Evolutionary conservation across 2,329 filamentous ascomycete species (phyloP), one percentile per base, ranked within the genome.

Genomic region (Bipolaris cookei): DNA sequence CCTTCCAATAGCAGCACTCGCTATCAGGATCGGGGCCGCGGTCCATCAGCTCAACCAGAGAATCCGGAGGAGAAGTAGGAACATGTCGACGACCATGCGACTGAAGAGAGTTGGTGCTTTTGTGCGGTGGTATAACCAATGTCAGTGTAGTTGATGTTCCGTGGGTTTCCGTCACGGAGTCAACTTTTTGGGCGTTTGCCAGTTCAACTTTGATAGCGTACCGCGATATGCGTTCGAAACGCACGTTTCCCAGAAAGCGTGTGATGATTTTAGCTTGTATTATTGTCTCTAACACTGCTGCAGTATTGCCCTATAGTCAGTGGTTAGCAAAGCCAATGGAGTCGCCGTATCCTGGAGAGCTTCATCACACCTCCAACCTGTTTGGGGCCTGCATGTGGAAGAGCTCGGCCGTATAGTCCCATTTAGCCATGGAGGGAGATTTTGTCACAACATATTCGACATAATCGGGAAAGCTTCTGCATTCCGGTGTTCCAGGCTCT

Each of bases 201-300:
- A 65, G 44, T 1, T 52, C 35, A 14, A 73, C 56, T 20, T 65
- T 65, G 41, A 76, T 61, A 8, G 8, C 61, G 54, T 73, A 71
- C 3, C 75, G 73, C 23, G 65, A 66, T 20, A 49, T 64, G 13
- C 68, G 66, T 49, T 77, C 67, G 50, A 74, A 75, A 4, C 58
- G 65, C 10, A 75, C 69, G 11, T 59, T 39, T 1, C 42, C 55
- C 3, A 71, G 68, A 42, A 77, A 77, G 3, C 34, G 34, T 1
- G 63, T 70, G 7, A 52, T 59, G 6, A 61, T 50, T 7, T 50
- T 62, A 10, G 62, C 62, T 1, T 50, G 54, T 8, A 73, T 25
- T 2, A 57, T 55, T 0, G 71, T 67, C 20, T 67, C 54, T 10
- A 53, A 23, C 1, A 54, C 16, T 3, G 44, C 30, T 8, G 25